Percentiles rank a stretch among this genome's conserved stretches.
Conservation (phyloP, 768 basidiomycete genomes). For the Leucocoprinus birnbaumii region DNA sequence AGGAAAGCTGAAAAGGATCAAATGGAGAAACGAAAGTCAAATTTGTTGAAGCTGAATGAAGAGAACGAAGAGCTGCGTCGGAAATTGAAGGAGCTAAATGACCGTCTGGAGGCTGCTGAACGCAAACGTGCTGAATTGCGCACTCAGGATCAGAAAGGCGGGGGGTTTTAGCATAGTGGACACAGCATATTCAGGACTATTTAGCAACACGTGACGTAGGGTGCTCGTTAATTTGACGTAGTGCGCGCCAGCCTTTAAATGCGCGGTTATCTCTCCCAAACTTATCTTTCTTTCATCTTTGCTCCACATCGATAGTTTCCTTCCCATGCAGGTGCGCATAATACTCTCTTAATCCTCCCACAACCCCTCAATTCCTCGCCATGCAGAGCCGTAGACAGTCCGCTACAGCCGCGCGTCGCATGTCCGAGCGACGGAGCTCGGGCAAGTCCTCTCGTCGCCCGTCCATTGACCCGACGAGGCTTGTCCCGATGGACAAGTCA, state of each 20-base stretch:
- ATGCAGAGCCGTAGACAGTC: slow-evolving; percentile 40
- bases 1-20: slow-evolving; percentile 37
- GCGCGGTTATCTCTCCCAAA: not conserved
- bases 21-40: slow-evolving; percentile 70
- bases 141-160: slow-evolving; percentile 28
- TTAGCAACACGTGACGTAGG: slow-evolving; percentile 3
- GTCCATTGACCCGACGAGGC: slow-evolving; percentile 76
- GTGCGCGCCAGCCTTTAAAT: not conserved
- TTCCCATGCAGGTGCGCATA: slow-evolving; percentile 6
- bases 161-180: slow-evolving; percentile 20
- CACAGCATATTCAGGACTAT: not conserved
- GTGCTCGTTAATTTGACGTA: not conserved
- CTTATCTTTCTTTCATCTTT: not conserved
- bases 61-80: slow-evolving; percentile 80
- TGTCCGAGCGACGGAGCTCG: slow-evolving; percentile 47
- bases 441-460: slow-evolving; percentile 50
- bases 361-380: slow-evolving; percentile 10
- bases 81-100: slow-evolving; percentile 72
- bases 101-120: slow-evolving; percentile 73
- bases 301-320: slow-evolving; percentile 9
- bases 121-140: slow-evolving; percentile 49
- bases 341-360: slow-evolving; percentile 12
- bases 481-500: slow-evolving; percentile 81
- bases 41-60: slow-evolving; percentile 71
- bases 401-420: slow-evolving; percentile 30